Evolutionary conservation across 1,284 basidiomycete species (phyloP), one percentile per base, ranked within the genome.

Genomic region (Melampsora occidentalis): DNA sequence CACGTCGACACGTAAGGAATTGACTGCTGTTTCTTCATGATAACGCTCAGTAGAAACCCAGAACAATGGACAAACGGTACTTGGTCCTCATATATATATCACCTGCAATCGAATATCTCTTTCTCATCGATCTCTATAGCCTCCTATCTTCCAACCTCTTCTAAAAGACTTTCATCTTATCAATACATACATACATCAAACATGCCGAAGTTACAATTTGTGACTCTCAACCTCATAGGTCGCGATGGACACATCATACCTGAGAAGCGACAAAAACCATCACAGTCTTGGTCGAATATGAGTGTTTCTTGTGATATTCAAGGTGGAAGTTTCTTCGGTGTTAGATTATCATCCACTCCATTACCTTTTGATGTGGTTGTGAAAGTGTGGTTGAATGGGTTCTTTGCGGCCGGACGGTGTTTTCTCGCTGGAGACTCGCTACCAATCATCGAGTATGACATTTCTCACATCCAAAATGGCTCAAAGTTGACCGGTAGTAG

Each of bases 181-280:
- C 10, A 12, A 42, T 42, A 9, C 10, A 5, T 42, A 25, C 33
- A 39, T n/a, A n/a, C n/a, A n/a, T n/a, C 10, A 31, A 70, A 16
- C 51, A 71, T 71, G 70, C 70, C 70, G 7, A 71, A 71, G 22
- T 61, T 71, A 62, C 70, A 71, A 42, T 71, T 71, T 33, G 14
- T 71, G 14, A 71, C 70, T 20, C 46, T 62, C 14, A 10, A 71
- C 65, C 28, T 71, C 14, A 59, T 49, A 10, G 70, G 63, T 25
- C 42, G 46, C 31, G 42, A 64, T n/a, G 49, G 63, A 7, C 64
- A 71, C 31, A 10, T 64, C 61, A n/a, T 71, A 14, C 22, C 61
- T n/a, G 70, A 71, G 42, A 28, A 9, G 6, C 9, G 61, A 5
- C 59, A 48, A 2, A 71, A 64, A 46, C 61, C 39, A 10, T 28